Evolutionary conservation across 2,329 filamentous ascomycete genomes (phyloP).

Genomic region (Colletotrichum sp.): DNA sequence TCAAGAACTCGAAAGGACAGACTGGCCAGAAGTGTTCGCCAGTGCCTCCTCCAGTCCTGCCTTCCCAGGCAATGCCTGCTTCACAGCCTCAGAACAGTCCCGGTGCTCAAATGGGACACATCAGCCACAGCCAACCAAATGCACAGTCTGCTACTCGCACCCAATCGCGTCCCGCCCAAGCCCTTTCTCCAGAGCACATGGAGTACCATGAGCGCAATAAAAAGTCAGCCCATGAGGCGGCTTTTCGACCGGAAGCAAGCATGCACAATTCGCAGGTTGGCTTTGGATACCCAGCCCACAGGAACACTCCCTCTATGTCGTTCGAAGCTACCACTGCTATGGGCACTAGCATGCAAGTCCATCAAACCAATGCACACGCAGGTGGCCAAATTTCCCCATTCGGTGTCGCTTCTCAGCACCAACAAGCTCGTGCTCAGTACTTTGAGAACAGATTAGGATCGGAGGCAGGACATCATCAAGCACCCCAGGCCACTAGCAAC

Average conservation of each 20-base stretch:
- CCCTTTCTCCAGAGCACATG: background rate
- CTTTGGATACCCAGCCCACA: background rate
- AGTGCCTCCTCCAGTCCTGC: background rate
- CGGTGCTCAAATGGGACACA: background rate
- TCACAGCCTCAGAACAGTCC: background rate
- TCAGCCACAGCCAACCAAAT: background rate
- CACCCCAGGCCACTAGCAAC: background rate
- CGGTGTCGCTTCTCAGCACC: background rate
- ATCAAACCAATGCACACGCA: background rate
- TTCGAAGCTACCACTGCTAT: background rate
- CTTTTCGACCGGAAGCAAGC: background rate
- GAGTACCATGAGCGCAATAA: background rate
- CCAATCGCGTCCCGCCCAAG: background rate
- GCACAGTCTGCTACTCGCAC: background rate
- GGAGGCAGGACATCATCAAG: background rate
- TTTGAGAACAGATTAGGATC: background rate
- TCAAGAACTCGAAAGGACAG: background rate
- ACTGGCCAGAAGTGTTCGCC: background rate
- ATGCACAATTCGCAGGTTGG: background rate
- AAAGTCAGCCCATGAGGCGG: background rate
- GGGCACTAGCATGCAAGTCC: background rate
- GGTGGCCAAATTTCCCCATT: background rate
- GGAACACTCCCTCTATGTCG: background rate
- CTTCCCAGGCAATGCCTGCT: background rate
- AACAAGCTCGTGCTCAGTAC: background rate